Evolutionary conservation across 1,139 yeast species (phyloP).

Genomic region (Nakaseomyces uthaithaninus): DNA sequence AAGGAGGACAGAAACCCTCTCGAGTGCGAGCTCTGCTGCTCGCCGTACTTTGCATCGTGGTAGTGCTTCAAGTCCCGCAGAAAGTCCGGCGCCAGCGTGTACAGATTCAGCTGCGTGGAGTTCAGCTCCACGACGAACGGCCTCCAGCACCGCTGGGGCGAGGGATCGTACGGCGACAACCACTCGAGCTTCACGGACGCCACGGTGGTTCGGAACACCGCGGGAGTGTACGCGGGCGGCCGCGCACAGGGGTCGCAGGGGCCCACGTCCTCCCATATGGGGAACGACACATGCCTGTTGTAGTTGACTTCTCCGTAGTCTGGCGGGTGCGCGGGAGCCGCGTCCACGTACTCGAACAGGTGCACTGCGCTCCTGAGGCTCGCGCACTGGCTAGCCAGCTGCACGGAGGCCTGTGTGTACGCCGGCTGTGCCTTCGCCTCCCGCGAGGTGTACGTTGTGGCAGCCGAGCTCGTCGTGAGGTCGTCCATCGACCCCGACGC

Average conservation of each 20-base stretch:
- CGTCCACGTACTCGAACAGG: conserved; percentile 39
- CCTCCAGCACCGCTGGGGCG: conserved; percentile 58
- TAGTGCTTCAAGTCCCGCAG: not conserved
- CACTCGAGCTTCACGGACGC: conserved; percentile 53
- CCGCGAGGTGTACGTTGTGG: not conserved
- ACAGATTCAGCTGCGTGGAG: conserved; percentile 66
- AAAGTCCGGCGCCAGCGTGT: conserved; percentile 19
- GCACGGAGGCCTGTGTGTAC: conserved; percentile 14
- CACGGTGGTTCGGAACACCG: conserved; percentile 47
- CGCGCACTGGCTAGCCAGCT: conserved; percentile 12
- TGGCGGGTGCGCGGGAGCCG: conserved; percentile 44
- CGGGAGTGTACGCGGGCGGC: conserved; percentile 48
- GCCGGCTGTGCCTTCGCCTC: conserved; percentile 3
- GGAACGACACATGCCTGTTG: conserved; percentile 34
- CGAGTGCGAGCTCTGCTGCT: not conserved
- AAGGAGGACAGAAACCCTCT: not conserved
- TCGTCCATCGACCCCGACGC: not conserved
- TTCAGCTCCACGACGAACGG: conserved; percentile 56
- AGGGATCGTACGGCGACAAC: conserved; percentile 57
- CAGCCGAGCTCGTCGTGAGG: conserved; percentile 1
- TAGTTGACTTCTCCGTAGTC: conserved; percentile 35
- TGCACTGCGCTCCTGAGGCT: not conserved
- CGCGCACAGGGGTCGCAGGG: conserved; percentile 26
- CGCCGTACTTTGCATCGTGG: not conserved
- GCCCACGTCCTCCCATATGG: conserved; percentile 35